Evolutionary conservation across 2,329 filamentous ascomycete species (phyloP).

Genomic region (Epicoccum nigrum): DNA sequence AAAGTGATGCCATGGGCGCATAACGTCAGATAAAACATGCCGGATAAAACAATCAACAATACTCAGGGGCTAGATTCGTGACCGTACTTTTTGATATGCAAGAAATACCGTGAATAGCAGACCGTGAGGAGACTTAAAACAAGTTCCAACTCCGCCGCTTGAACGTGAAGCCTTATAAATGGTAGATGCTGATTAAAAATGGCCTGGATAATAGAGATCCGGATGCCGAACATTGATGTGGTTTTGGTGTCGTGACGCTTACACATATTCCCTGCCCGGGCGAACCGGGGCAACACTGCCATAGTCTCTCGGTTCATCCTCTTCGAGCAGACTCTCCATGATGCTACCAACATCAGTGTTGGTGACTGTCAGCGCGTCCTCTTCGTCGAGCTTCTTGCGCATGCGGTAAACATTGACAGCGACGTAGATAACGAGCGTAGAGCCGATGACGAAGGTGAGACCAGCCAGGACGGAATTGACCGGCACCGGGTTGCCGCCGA

Average conservation of each 20-base stretch:
- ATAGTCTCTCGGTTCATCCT: conserved; percentile 40
- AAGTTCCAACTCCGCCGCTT: no score
- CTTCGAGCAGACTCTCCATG: conserved; percentile 46
- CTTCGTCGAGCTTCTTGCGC: conserved; percentile 40
- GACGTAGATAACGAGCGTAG: conserved; percentile 60
- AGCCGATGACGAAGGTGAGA: conserved; percentile 67
- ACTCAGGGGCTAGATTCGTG: no score
- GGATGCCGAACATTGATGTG: no score
- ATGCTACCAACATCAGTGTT: conserved; percentile 74
- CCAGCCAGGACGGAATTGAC: conserved; percentile 72
- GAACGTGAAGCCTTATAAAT: no score
- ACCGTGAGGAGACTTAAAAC: no score
- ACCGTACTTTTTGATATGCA: no score
- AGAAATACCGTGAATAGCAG: no score
- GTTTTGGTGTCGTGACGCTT: not conserved
- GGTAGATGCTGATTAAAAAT: no score
- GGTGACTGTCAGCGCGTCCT: conserved; percentile 62
- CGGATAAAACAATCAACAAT: no score
- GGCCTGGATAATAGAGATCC: no score
- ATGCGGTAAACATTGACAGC: conserved; percentile 40
- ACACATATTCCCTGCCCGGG: not conserved
- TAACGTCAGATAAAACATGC: no score
- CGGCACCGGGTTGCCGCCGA: conserved; percentile 73
- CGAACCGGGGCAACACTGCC: conserved; percentile 26
- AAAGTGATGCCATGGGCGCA: no score